Conservation (phyloP, 768 basidiomycete species). For the Agaricus bisporus region DNA sequence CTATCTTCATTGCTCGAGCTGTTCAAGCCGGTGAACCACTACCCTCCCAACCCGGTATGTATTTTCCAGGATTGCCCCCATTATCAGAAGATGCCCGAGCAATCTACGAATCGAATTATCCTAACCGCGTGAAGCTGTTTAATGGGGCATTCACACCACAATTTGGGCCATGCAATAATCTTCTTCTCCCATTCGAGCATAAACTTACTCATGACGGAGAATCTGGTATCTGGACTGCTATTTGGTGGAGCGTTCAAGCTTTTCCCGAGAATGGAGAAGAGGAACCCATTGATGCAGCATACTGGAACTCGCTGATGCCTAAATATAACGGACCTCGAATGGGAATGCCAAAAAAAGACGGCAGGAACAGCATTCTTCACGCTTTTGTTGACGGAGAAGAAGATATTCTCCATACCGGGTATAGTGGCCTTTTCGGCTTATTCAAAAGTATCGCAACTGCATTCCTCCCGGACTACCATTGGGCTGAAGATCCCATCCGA, state of each 20-base stretch:
- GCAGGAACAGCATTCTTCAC: background rate
- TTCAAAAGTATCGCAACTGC: background rate
- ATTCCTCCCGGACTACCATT: background rate
- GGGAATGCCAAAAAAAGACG: background rate
- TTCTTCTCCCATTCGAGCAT: background rate
- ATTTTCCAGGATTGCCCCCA: background rate
- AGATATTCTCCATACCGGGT: conserved; percentile 1
- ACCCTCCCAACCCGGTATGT: background rate
- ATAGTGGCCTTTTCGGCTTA: background rate
- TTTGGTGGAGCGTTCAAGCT: conserved; percentile 7
- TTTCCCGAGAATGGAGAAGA: background rate
- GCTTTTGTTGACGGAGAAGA: background rate
- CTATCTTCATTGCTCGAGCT: conserved; percentile 10
- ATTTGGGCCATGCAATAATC: too few species aligned
- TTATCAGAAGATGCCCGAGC: background rate
- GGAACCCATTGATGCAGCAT: background rate
- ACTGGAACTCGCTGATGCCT: background rate
- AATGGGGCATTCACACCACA: background rate
- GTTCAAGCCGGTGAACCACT: background rate
- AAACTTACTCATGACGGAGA: conserved; percentile 7
- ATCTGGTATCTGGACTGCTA: conserved; percentile 4
- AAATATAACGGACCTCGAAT: background rate
- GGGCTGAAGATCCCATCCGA: conserved; percentile 5
- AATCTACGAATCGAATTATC: background rate
- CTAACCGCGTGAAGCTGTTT: background rate